A percentile compares a stretch with the other conserved stretches of the same genome.
phyloP scores from a whole-genome alignment of 2,329 filamentous ascomycete species.

The Colletotrichum zoysiae region DNA sequence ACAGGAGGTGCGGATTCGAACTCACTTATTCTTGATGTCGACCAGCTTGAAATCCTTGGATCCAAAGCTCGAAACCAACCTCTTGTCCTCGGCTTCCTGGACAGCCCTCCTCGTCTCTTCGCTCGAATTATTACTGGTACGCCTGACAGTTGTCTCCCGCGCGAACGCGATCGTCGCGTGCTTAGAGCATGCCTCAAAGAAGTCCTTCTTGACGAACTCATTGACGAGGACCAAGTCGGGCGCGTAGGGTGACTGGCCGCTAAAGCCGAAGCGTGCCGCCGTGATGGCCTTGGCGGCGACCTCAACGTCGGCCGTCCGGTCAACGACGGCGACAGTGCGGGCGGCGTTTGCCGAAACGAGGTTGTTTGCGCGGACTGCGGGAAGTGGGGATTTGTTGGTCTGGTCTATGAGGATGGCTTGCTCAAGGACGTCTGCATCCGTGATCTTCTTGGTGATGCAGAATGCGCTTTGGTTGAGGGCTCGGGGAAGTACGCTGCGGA shows the following conservation, averaged over 20 bases:
- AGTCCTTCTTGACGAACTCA: constrained; percentile 68
- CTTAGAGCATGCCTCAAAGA: constrained; percentile 55
- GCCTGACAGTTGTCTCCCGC: constrained; percentile 42
- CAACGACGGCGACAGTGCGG: constrained; percentile 67
- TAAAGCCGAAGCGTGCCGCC: constrained; percentile 65
- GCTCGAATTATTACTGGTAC: constrained; percentile 42
- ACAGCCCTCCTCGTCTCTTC: constrained; percentile 44
- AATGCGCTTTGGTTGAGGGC: constrained; percentile 33
- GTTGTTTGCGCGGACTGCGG: constrained; percentile 23
- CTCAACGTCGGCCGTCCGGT: constrained; percentile 68
- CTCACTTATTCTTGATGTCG: constrained; percentile 36
- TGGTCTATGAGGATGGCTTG: constrained; percentile 35
- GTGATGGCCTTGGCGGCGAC: constrained; percentile 66
- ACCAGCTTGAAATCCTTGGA: constrained; percentile 38
- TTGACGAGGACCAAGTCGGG: constrained; percentile 75
- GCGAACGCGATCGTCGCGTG: constrained; percentile 51
- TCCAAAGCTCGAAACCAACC: constrained; percentile 41
- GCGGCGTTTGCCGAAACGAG: constrained; percentile 40
- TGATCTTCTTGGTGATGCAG: constrained; percentile 33
- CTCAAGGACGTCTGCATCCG: constrained; percentile 20
- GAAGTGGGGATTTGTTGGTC: constrained; percentile 3
- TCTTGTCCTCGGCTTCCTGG: constrained; percentile 46
- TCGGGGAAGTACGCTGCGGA: constrained; percentile 27
- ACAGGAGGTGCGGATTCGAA: constrained; percentile 44
- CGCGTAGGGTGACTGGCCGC: constrained; percentile 69